Percentiles rank a stretch among this genome's conserved stretches.
phyloP scores from a whole-genome alignment of 2,329 filamentous ascomycete species.

The Trichoderma sp. region DNA sequence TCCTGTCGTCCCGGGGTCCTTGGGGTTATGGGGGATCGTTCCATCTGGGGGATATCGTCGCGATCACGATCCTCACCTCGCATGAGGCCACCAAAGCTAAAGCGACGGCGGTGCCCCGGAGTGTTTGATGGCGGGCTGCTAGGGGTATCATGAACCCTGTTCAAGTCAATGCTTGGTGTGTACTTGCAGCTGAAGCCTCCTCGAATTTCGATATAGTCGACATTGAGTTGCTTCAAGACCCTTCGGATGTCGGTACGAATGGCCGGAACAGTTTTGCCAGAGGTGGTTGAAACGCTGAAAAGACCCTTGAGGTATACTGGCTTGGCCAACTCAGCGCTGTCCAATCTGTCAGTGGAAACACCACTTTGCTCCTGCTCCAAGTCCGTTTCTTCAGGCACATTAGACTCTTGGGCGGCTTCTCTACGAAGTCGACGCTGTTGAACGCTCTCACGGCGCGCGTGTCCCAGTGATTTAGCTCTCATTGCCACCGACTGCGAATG shows the following conservation, averaged over 20 bases:
- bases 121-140: conserved; percentile 54
- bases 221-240: conserved; percentile 80
- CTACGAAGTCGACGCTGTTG: conserved; percentile 76
- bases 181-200: conserved; percentile 91
- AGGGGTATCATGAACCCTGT: conserved; percentile 65
- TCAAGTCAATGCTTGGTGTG: conserved; percentile 82
- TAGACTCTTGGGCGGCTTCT: conserved; percentile 69
- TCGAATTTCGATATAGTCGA: conserved; percentile 90
- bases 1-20: conserved; percentile 45
- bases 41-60: conserved; percentile 67
- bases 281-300: conserved; percentile 96
- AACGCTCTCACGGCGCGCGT: conserved; percentile 86
- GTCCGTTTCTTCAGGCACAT: conserved; percentile 89
- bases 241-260: conserved; percentile 89
- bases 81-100: conserved; percentile 73
- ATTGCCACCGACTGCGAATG: conserved; percentile 61
- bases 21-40: conserved; percentile 39
- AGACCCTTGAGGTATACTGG: conserved; percentile 94
- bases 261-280: conserved; percentile 79
- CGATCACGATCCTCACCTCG: conserved; percentile 60
- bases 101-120: conserved; percentile 67
- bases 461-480: conserved; percentile 83
- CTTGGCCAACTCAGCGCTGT: conserved; percentile 77
- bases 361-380: conserved; percentile 66
- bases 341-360: conserved; percentile 58